Conservation (phyloP, 202 grass and related monocot genomes). For the Alloteropsis angusta region DNA sequence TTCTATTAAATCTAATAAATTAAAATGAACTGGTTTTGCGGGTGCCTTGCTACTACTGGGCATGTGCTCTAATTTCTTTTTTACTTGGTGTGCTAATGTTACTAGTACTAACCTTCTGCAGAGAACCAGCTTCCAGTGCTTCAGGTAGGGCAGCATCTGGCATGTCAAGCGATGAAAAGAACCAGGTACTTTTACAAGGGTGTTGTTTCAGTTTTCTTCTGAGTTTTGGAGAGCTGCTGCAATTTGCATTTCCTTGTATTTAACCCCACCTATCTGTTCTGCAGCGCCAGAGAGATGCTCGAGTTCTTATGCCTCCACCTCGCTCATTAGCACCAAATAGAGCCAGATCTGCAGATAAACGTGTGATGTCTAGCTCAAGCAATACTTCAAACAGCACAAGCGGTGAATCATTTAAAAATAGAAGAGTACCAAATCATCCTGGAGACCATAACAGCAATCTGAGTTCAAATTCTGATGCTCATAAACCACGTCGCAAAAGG, state of each 20-base stretch:
- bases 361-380: slow-evolving; percentile 48
- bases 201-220: slow-evolving; percentile 4
- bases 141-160: slow-evolving; percentile 87
- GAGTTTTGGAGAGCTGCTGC: not conserved
- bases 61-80: not conserved
- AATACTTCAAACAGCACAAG: slow-evolving; percentile 62
- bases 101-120: slow-evolving; percentile 37
- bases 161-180: slow-evolving; percentile 94
- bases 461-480: slow-evolving; percentile 94
- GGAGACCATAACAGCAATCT: slow-evolving; percentile 55
- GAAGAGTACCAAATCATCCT: slow-evolving; percentile 39
- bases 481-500: slow-evolving; percentile 80
- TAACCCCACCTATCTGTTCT: slow-evolving; percentile 1
- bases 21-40: not conserved
- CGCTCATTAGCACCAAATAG: slow-evolving; percentile 67
- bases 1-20: not conserved
- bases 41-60: not conserved
- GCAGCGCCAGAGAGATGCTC: slow-evolving; percentile 76
- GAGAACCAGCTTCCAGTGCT: slow-evolving; percentile 83
- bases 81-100: slow-evolving; percentile 11
- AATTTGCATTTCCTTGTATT: not conserved
- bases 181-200: slow-evolving; percentile 50
- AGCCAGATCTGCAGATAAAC: slow-evolving; percentile 47
- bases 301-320: slow-evolving; percentile 96
- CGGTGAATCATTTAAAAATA: slow-evolving; percentile 40